phyloP scores from a whole-genome alignment of 2,329 filamentous ascomycete genomes.

The Chrysoporthe austroafricana region DNA sequence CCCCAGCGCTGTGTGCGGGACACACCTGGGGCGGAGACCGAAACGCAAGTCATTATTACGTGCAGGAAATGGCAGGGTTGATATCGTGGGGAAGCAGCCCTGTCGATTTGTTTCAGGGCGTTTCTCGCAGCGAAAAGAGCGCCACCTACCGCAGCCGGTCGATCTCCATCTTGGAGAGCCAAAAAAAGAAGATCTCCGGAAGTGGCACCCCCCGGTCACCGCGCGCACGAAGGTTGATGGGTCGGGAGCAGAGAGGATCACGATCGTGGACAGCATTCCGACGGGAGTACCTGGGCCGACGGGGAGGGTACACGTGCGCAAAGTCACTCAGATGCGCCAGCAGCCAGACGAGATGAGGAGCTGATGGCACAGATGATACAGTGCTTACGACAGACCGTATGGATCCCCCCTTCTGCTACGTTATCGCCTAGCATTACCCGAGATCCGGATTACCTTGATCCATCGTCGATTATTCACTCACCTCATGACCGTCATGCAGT shows the following conservation, averaged over 20 bases:
- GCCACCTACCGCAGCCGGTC: neutral
- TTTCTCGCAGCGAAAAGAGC: neutral
- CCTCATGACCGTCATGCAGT: constrained; percentile 8
- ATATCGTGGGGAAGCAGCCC: constrained; percentile 23
- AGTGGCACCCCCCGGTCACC: neutral
- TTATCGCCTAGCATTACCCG: constrained; percentile 10
- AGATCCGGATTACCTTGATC: constrained; percentile 17
- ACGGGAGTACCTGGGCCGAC: constrained; percentile 13
- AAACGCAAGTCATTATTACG: constrained; percentile 21
- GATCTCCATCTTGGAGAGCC: constrained; percentile 8
- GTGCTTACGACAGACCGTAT: constrained; percentile 13
- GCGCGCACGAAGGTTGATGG: neutral
- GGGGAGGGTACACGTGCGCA: constrained; percentile 11
- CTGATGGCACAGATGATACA: constrained; percentile 25
- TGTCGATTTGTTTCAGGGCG: constrained; percentile 26
- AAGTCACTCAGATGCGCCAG: constrained; percentile 7
- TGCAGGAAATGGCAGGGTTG: constrained; percentile 26
- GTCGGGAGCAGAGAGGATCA: constrained; percentile 12
- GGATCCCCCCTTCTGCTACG: neutral
- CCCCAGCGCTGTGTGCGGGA: constrained; percentile 4
- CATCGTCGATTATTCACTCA: constrained; percentile 1
- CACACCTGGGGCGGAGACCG: constrained; percentile 9
- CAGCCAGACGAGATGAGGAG: constrained; percentile 6
- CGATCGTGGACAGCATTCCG: neutral
- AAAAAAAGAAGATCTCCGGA: neutral